These are phyloP conservation scores for Aureobasidium sp. DNA, from an alignment of 2,329 filamentous ascomycete genomes.

Conservation along the genomic window DNA sequence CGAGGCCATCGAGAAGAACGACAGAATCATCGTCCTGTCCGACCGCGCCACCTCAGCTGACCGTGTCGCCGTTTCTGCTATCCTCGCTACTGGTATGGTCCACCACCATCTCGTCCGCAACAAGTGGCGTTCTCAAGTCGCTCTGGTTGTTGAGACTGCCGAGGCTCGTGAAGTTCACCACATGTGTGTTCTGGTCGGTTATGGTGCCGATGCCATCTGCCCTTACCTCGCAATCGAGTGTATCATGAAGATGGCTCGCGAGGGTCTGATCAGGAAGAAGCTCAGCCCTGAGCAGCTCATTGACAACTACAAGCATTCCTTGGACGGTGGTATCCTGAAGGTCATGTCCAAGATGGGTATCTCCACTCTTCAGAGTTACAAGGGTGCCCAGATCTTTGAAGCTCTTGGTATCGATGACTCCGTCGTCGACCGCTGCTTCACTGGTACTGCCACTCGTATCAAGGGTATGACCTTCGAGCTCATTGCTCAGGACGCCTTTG, in stretches of 20 bases:
- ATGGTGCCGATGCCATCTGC: slow-evolving; percentile 89
- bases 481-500: slow-evolving; percentile 89
- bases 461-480: slow-evolving; percentile 89
- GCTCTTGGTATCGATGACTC: slow-evolving; percentile 86
- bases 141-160: slow-evolving; percentile 82
- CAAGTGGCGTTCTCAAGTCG: slow-evolving; percentile 87
- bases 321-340: slow-evolving; percentile 92
- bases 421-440: slow-evolving; percentile 91
- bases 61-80: slow-evolving; percentile 76
- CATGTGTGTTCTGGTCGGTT: slow-evolving; percentile 96
- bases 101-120: slow-evolving; percentile 94
- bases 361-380: slow-evolving; percentile 91
- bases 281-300: slow-evolving; percentile 75
- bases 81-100: slow-evolving; percentile 85
- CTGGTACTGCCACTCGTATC: slow-evolving; percentile 88
- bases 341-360: slow-evolving; percentile 99
- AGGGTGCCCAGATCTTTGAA: slow-evolving; percentile 97
- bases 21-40: slow-evolving; percentile 82
- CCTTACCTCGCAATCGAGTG: slow-evolving; percentile 95
- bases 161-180: slow-evolving; percentile 97
- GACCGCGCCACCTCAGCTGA: slow-evolving; percentile 79
- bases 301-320: slow-evolving; percentile 94
- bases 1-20: slow-evolving; percentile 71
- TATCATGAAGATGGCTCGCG: slow-evolving; percentile 91
- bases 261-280: slow-evolving; percentile 87